Evolutionary conservation across 345 rosid genomes (phyloP).

Genomic region (Fremontodendron californicum): DNA sequence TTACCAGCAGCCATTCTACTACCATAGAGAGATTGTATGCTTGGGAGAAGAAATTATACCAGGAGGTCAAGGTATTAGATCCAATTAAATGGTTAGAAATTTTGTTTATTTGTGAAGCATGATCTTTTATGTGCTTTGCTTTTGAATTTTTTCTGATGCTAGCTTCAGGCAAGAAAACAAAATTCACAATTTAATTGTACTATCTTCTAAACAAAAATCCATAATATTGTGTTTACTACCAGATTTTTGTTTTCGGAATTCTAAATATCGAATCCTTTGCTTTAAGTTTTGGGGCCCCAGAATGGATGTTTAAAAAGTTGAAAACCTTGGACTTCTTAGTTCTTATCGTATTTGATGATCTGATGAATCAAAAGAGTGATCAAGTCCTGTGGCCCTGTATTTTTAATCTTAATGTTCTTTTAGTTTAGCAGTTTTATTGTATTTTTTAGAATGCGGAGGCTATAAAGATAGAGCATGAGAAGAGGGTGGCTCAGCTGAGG

Average conservation of each 20-base stretch:
- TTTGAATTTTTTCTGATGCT: background rate
- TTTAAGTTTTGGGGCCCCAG: background rate
- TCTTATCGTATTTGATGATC: background rate
- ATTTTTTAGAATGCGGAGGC: constrained; percentile 57
- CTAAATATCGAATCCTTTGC: background rate
- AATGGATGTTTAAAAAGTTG: background rate
- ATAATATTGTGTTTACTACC: background rate
- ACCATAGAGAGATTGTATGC: constrained; percentile 86
- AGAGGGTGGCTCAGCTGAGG: constrained; percentile 65
- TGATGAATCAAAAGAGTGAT: background rate
- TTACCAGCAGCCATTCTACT: constrained; percentile 59
- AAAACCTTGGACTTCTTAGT: constrained; percentile 1
- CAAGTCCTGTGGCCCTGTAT: background rate
- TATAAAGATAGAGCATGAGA: constrained; percentile 76
- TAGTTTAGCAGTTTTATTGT: background rate
- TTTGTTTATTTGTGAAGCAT: background rate
- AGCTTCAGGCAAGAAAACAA: too few relatives aligned
- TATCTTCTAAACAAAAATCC: constrained; percentile 25
- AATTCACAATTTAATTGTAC: background rate
- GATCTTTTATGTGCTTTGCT: background rate
- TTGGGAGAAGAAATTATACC: constrained; percentile 94
- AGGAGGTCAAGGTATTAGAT: constrained; percentile 76
- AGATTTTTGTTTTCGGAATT: background rate
- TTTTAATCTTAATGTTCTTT: background rate
- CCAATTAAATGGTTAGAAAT: background rate